Evolutionary conservation across 768 basidiomycete species (phyloP).

Genomic region (Tephrocybe sp.): DNA sequence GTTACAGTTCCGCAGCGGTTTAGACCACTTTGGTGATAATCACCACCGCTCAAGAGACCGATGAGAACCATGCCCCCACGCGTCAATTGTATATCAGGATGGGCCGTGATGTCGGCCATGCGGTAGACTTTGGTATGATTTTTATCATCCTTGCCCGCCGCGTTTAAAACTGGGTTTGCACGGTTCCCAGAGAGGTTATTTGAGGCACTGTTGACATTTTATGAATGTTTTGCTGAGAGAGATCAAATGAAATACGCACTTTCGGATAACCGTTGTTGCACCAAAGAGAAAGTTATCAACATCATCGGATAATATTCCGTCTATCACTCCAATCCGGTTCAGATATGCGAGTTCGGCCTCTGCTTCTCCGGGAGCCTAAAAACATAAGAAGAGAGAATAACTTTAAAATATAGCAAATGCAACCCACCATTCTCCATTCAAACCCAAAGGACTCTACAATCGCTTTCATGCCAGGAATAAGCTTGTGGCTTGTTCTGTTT

Average conservation of each 20-base stretch:
- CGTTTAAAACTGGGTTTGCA: slow-evolving; percentile 60
- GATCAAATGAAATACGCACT: slow-evolving; percentile 45
- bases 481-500: slow-evolving; percentile 58
- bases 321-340: slow-evolving; percentile 79
- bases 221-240: slow-evolving; percentile 7
- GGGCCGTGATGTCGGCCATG: slow-evolving; percentile 35
- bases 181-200: slow-evolving; percentile 73
- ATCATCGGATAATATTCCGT: slow-evolving; percentile 90
- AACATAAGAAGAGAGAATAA: slow-evolving; percentile 25
- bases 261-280: slow-evolving; percentile 79
- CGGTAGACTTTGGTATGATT: slow-evolving; percentile 58
- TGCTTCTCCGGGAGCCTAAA: slow-evolving; percentile 88
- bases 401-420: slow-evolving; percentile 12
- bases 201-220: slow-evolving; percentile 49
- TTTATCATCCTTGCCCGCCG: slow-evolving; percentile 71
- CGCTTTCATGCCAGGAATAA: slow-evolving; percentile 74
- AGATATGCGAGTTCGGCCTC: slow-evolving; percentile 92
- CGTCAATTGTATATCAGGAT: slow-evolving; percentile 46
- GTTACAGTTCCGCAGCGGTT: slow-evolving; percentile 67
- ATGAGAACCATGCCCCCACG: slow-evolving; percentile 82
- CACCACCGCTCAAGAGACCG: slow-evolving; percentile 85
- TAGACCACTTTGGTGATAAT: slow-evolving; percentile 78
- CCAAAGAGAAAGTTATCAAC: slow-evolving; percentile 94
- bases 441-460: slow-evolving; percentile 82
- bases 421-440: slow-evolving; percentile 66